Conservation (phyloP, 2,329 filamentous ascomycete genomes). For the Diaporthe citriasiana region DNA sequence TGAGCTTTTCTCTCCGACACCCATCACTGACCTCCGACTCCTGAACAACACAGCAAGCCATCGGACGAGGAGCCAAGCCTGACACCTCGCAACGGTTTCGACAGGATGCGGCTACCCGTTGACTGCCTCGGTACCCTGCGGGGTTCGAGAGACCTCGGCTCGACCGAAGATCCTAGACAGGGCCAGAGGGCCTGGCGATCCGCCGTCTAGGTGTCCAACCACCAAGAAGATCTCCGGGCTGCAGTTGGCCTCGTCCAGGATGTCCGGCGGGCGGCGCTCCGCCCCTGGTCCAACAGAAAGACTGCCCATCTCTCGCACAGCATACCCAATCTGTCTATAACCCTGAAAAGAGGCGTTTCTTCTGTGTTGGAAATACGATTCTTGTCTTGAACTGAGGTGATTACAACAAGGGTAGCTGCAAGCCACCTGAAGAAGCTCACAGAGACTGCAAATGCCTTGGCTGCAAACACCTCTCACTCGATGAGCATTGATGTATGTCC, state of each 20-base stretch:
- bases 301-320: neutral
- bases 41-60: slow-evolving; percentile 1
- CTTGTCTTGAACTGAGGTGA: neutral
- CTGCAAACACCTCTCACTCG: neutral
- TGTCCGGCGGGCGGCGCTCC: neutral
- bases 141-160: neutral
- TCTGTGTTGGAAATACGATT: neutral
- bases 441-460: neutral
- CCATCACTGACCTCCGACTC: slow-evolving; percentile 5
- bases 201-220: neutral
- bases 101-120: neutral
- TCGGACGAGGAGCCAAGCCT: slow-evolving; percentile 17
- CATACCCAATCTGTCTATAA: neutral
- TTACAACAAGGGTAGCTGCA: neutral
- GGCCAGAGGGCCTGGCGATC: neutral
- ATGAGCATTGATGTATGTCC: neutral
- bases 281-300: neutral
- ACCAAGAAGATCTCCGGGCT: neutral
- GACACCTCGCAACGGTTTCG: slow-evolving; percentile 16
- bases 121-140: neutral
- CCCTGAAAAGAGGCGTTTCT: neutral
- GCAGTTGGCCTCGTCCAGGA: neutral
- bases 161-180: neutral
- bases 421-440: neutral
- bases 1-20: slow-evolving; percentile 29